phyloP scores from a whole-genome alignment of 2,329 filamentous ascomycete species.

The Lachnellula subtilissima region DNA sequence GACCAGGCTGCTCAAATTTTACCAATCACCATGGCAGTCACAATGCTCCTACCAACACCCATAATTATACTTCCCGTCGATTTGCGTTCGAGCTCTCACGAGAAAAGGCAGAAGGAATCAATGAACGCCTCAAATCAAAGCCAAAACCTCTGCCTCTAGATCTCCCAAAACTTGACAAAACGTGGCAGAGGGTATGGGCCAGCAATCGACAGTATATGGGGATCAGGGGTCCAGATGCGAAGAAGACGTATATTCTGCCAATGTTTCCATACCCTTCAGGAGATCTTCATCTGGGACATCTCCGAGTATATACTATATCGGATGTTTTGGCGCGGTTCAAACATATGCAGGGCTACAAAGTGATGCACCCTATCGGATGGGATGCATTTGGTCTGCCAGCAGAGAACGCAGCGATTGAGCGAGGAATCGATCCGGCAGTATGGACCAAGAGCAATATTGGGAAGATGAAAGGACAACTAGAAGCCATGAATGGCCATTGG shows the following conservation, averaged over 20 bases:
- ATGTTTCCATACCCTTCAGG: constrained; percentile 96
- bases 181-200: constrained; percentile 27
- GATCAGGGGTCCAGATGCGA: background rate
- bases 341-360: constrained; percentile 66
- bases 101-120: background rate
- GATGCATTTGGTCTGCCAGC: constrained; percentile 88
- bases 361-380: constrained; percentile 90
- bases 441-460: constrained; percentile 81
- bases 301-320: constrained; percentile 86
- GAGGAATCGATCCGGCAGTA: constrained; percentile 67
- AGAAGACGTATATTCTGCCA: constrained; percentile 66
- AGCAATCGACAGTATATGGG: background rate
- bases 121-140: background rate
- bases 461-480: constrained; percentile 79
- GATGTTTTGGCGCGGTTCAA: constrained; percentile 77
- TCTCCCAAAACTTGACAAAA: constrained; percentile 21
- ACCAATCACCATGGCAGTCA: background rate
- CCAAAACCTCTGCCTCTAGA: constrained; percentile 7
- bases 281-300: constrained; percentile 77
- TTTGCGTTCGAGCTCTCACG: background rate
- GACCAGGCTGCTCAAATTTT: background rate
- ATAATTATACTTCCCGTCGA: background rate
- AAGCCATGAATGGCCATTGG: constrained; percentile 74
- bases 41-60: background rate
- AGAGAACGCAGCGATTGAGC: constrained; percentile 85